Conservation (phyloP, 202 grass and related monocot genomes). For the Schoenoplectus triqueter region DNA sequence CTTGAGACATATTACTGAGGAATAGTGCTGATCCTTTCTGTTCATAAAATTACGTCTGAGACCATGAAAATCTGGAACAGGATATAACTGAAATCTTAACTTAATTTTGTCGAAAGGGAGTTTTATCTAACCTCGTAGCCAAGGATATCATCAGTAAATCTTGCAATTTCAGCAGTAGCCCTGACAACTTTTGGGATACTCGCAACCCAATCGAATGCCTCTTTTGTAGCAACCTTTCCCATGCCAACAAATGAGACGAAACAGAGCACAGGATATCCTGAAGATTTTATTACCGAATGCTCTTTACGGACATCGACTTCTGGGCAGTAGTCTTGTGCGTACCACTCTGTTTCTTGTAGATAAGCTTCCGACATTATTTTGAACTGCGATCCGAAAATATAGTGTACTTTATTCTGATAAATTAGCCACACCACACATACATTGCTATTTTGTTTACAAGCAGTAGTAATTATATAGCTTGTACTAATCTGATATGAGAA, state of each 20-base stretch:
- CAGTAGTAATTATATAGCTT: not conserved
- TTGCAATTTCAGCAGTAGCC: conserved; percentile 35
- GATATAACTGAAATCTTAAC: too few species aligned
- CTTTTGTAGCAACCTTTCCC: conserved; percentile 30
- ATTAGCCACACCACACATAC: not conserved
- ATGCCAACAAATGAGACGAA: conserved; percentile 44
- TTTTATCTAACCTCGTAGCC: conserved; percentile 36
- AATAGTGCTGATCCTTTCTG: too few species aligned
- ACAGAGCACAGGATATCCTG: conserved; percentile 26
- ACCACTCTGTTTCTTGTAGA: conserved; percentile 42
- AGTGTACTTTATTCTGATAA: not conserved
- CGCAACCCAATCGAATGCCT: conserved; percentile 43
- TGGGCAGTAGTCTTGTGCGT: conserved; percentile 33
- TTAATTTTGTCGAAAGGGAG: too few species aligned
- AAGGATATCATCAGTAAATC: conserved; percentile 43
- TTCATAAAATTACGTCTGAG: too few species aligned
- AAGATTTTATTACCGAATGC: conserved; percentile 25
- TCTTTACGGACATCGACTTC: conserved; percentile 29
- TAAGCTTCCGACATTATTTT: conserved; percentile 43
- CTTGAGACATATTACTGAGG: too few species aligned
- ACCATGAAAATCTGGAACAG: too few species aligned
- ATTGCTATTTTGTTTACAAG: not conserved
- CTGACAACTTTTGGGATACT: conserved; percentile 39
- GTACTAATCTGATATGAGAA: not conserved
- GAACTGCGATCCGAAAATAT: conserved; percentile 14